These are phyloP conservation scores for Talaromyces sp. DNA, from an alignment of 2,329 filamentous ascomycete genomes.

Conservation along the genomic window DNA sequence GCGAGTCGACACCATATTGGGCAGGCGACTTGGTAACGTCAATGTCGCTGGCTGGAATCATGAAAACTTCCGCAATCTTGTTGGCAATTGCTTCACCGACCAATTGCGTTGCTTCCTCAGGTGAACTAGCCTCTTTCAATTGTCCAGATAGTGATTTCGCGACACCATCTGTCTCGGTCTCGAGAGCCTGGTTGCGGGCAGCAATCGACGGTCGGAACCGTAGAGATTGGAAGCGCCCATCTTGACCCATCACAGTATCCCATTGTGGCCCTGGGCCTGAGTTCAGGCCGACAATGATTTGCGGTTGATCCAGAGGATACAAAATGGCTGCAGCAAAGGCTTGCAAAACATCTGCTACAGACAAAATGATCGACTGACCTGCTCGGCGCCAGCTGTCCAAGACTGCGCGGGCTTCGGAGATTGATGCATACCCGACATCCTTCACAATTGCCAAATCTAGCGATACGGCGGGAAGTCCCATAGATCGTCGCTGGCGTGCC, in stretches of 20 bases:
- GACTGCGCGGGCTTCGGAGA: background rate
- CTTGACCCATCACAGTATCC: background rate
- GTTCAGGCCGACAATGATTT: background rate
- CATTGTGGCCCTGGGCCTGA: background rate
- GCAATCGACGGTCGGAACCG: background rate
- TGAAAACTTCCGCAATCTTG: conserved; percentile 9
- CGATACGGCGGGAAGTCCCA: conserved; percentile 1
- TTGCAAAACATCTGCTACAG: background rate
- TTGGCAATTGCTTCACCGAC: background rate
- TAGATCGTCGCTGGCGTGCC: background rate
- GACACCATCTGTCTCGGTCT: background rate
- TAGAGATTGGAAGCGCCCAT: background rate
- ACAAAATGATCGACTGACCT: background rate
- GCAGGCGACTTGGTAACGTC: background rate
- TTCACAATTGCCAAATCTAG: conserved; percentile 6
- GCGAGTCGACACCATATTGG: conserved; percentile 8
- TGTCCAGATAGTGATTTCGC: background rate
- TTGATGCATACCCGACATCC: conserved; percentile 11
- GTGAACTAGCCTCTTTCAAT: background rate
- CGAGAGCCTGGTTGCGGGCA: background rate
- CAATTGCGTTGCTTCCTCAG: background rate
- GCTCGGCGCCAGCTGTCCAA: background rate
- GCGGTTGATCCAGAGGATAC: background rate
- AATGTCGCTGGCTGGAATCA: conserved; percentile 11
- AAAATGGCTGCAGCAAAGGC: background rate